Percentiles rank a stretch among this genome's conserved stretches.
Evolutionary conservation across 148 eudicot species (phyloP).

Genomic region (Cornus florida): DNA sequence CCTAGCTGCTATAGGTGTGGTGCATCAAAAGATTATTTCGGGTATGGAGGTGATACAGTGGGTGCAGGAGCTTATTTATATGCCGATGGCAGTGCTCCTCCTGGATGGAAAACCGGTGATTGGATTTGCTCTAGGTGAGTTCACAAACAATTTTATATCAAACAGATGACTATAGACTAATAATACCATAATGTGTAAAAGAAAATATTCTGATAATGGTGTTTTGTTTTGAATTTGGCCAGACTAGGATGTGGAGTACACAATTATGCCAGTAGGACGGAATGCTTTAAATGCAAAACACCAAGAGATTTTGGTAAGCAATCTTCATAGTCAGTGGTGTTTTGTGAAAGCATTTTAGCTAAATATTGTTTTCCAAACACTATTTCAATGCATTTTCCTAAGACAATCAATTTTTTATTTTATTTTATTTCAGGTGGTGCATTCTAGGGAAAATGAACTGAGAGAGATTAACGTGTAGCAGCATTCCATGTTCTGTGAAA

Average conservation of each 20-base stretch:
- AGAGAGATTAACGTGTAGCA: background rate
- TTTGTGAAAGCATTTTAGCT: background rate
- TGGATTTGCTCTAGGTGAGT: constrained; percentile 70
- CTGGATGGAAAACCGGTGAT: constrained; percentile 90
- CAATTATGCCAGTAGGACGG: constrained; percentile 79
- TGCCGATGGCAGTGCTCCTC: constrained; percentile 32
- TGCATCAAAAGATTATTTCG: constrained; percentile 30
- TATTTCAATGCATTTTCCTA: background rate
- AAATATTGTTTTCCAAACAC: background rate
- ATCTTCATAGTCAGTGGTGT: background rate
- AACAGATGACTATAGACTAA: background rate
- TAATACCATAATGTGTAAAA: no score
- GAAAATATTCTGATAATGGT: background rate
- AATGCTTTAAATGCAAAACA: constrained; percentile 66
- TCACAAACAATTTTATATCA: background rate
- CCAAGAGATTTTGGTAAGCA: constrained; percentile 56
- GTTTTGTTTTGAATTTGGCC: constrained; percentile 2
- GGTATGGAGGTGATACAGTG: constrained; percentile 36
- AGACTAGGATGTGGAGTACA: constrained; percentile 73
- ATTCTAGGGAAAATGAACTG: background rate
- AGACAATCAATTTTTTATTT: background rate
- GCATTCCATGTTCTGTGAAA: background rate
- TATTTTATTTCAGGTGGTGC: background rate
- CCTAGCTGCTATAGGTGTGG: constrained; percentile 62
- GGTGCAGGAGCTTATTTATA: constrained; percentile 33